Conservation (phyloP, 768 basidiomycete genomes). For the Suillus sp. region DNA sequence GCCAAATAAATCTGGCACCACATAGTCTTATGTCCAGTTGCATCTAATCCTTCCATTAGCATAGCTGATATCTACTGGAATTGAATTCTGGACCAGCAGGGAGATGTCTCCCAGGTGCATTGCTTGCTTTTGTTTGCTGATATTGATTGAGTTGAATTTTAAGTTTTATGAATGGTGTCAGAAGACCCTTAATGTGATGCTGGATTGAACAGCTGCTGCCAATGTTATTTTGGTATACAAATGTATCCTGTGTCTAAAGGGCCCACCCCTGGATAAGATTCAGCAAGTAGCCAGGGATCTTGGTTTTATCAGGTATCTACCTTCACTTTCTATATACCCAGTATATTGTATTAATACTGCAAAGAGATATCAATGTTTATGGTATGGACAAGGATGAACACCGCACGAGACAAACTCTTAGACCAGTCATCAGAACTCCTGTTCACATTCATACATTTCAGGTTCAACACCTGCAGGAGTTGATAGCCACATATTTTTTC, state of each 20-base stretch:
- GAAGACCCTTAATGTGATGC: neutral
- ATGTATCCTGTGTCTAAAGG: neutral
- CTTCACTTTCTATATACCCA: neutral
- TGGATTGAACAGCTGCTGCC: neutral
- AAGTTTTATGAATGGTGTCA: neutral
- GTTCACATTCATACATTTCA: no score
- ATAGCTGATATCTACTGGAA: neutral
- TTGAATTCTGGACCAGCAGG: neutral
- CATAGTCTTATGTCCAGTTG: neutral
- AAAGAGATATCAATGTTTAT: no score
- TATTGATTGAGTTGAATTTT: neutral
- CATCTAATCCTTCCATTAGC: neutral
- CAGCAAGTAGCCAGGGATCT: neutral
- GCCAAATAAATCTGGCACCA: neutral
- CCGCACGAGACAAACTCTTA: no score
- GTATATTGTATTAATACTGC: no score
- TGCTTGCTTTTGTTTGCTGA: neutral
- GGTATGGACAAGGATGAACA: no score
- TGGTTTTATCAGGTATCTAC: neutral
- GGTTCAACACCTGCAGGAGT: no score
- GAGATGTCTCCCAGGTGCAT: neutral
- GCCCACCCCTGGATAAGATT: neutral
- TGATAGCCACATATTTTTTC: no score
- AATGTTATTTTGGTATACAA: neutral
- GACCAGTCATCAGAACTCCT: no score